Base-by-base conservation (phyloP, 257 asterid genomes). In the Salvia hispanica region DNA sequence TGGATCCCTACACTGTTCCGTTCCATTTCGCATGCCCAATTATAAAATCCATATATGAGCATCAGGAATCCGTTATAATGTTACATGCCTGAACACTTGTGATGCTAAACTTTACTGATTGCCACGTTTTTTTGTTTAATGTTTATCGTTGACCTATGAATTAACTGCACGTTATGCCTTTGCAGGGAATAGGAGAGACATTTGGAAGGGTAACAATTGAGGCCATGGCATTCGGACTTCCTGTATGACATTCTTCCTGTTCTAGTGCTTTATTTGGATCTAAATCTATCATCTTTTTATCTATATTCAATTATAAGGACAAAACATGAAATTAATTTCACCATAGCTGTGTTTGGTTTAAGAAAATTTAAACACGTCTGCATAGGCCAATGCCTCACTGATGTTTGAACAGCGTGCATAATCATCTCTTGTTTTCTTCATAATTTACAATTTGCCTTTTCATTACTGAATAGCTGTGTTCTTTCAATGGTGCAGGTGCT, bases 161-260 rank as follows among this genome's bases (percentile, higher is more conserved):
- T 43, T 66, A 39, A 59, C 21, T 11, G 2, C 21, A 7, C 9
- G 11, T 33, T 67, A 9, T 66, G 25, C 48, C 16, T 70, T 15
- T 83, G 76, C 91, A 94, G 99, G 99, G 99, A 62, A 80, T 94
- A 14, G 99, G 99, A 45, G 96, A 94, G 88, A 91, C 99, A 12
- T 94, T 94, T 63, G 99, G 99, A 69, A 78, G 99, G 84, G 99
- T 94, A 57, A 94, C 99, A 36, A 86, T 94, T 56, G 99, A 94
- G 85, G 98, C 98, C 64, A 94, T 94, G 99, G 89, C 98, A 76
- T 94, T 94, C 65, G 99, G 98, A 80, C 96, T 91, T 74, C 99
- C 99, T 7, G 99, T 94, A 89, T 14, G 92, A 5, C 70, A 36
- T 65, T 66, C 70, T 16, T 47, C 70, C 67, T 64, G 12, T 39